Evolutionary conservation across 73 alveolate species (phyloP).

Genomic region (Paramecium tetraurelia): DNA sequence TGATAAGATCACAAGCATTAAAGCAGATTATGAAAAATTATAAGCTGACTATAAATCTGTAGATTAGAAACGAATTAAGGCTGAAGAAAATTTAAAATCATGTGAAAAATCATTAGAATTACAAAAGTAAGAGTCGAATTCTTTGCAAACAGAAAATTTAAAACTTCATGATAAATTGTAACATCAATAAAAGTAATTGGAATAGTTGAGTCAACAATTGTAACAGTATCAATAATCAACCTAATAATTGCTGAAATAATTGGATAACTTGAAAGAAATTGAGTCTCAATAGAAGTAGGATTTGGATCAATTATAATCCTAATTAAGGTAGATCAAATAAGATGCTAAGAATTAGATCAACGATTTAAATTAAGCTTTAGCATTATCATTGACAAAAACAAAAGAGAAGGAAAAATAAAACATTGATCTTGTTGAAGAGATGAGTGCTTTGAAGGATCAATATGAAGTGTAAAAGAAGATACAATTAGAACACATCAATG

Average conservation of each 20-base stretch:
- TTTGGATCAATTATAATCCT: not conserved
- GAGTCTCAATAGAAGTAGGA: not conserved
- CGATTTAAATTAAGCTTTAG: not conserved
- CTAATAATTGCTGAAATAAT: not conserved
- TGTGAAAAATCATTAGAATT: not conserved
- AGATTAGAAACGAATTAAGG: not conserved
- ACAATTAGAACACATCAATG: not conserved
- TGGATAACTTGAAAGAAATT: not conserved
- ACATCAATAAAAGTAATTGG: not conserved
- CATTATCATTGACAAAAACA: not conserved
- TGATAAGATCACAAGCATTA: not conserved
- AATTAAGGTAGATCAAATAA: not conserved
- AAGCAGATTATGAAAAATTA: not conserved
- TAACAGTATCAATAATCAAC: not conserved
- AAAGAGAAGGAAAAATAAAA: slow-evolving; percentile 12
- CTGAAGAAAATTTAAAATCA: not conserved
- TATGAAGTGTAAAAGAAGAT: slow-evolving; percentile 10
- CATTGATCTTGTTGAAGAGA: not conserved
- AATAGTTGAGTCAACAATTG: not conserved
- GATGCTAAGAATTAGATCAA: not conserved
- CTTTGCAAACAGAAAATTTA: not conserved
- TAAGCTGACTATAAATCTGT: not conserved
- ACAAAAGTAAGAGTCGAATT: not conserved
- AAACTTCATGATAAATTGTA: not conserved
- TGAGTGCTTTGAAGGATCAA: not conserved